Evolutionary conservation across 2,329 filamentous ascomycete genomes (phyloP).

Genomic region (Cladophialophora immunda): DNA sequence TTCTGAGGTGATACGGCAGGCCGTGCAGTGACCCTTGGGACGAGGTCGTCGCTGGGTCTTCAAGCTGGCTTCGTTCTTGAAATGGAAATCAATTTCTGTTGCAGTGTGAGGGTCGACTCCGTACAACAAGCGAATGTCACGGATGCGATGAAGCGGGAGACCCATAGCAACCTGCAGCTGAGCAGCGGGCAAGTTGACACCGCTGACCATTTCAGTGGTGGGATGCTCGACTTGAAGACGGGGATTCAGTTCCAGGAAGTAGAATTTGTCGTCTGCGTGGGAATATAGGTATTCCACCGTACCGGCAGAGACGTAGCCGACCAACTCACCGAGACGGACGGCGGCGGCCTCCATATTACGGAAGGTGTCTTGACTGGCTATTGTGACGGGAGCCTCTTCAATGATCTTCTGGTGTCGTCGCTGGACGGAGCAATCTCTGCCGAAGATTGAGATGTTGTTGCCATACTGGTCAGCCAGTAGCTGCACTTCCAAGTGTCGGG

Average conservation of each 20-base stretch:
- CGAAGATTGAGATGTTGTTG: conserved; percentile 99
- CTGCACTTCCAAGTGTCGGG: conserved; percentile 96
- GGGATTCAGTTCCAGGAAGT: conserved; percentile 98
- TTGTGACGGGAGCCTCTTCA: conserved; percentile 96
- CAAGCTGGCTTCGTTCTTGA: conserved; percentile 83
- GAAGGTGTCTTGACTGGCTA: conserved; percentile 89
- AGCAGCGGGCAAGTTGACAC: conserved; percentile 94
- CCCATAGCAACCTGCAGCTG: conserved; percentile 99
- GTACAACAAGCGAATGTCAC: conserved; percentile 95
- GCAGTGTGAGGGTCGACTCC: conserved; percentile 89
- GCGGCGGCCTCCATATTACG: conserved; percentile 96
- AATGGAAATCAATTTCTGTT: conserved; percentile 94
- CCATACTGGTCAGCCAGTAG: conserved; percentile 98
- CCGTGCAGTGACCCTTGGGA: conserved; percentile 96
- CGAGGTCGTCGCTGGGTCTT: conserved; percentile 87
- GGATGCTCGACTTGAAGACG: conserved; percentile 99
- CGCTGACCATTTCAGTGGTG: conserved; percentile 98
- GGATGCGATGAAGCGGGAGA: conserved; percentile 91
- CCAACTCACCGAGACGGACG: conserved; percentile 89
- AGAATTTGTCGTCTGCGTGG: conserved; percentile 97
- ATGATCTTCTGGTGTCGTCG: conserved; percentile 99
- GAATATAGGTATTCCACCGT: conserved; percentile 99
- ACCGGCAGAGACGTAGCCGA: conserved; percentile 98
- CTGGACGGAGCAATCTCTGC: conserved; percentile 98
- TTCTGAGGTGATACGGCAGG: conserved; percentile 98